Conservation (phyloP, 208 protist species). For the Entamoeba histolytica region DNA sequence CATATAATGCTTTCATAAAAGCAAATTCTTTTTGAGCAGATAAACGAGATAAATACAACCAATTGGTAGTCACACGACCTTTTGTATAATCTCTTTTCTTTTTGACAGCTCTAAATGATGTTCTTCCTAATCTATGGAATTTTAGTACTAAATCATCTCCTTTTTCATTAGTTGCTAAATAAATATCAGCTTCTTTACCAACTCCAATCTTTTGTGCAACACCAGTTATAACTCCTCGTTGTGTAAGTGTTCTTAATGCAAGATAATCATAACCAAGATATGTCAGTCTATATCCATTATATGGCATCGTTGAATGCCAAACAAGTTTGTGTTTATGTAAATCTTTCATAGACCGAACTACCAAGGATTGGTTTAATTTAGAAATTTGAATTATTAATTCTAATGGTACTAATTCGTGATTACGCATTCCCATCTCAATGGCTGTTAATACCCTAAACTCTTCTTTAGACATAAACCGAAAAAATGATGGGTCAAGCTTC, state of each 20-base stretch:
- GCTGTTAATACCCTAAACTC: background rate
- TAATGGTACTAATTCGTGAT: constrained; percentile 82
- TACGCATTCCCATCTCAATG: constrained; percentile 68
- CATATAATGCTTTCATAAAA: constrained; percentile 66
- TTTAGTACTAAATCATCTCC: constrained; percentile 15
- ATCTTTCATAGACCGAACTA: background rate
- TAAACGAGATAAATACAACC: constrained; percentile 90
- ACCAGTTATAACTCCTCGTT: constrained; percentile 54
- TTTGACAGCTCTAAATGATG: constrained; percentile 77
- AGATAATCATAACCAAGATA: constrained; percentile 94
- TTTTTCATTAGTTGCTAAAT: background rate
- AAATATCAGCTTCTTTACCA: constrained; percentile 83
- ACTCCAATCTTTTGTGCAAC: constrained; percentile 85
- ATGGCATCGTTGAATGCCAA: constrained; percentile 34
- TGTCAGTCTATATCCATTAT: constrained; percentile 87
- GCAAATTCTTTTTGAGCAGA: constrained; percentile 83
- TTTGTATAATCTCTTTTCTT: constrained; percentile 82
- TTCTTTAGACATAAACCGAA: background rate
- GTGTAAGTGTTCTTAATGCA: constrained; percentile 69
- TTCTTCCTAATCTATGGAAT: constrained; percentile 66
- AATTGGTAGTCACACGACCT: constrained; percentile 59
- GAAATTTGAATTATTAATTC: constrained; percentile 72
- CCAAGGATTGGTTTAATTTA: constrained; percentile 38
- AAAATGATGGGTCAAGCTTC: background rate
- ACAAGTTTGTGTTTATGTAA: constrained; percentile 64